Evolutionary conservation across 228 moss, liverwort and hornwort genomes (phyloP).

Genomic region (Sphagnum fallax): DNA sequence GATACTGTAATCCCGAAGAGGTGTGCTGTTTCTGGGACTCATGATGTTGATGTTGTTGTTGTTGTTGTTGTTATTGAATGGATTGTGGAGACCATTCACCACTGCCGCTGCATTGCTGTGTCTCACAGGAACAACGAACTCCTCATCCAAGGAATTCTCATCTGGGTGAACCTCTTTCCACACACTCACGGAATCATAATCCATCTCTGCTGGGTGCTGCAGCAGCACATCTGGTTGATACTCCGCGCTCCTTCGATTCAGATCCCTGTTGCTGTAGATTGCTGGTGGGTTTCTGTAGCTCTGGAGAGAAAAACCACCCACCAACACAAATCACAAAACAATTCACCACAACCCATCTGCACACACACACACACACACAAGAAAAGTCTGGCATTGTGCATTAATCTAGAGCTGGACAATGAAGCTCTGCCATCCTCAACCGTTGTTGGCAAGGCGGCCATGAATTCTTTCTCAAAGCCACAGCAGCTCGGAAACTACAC

Average conservation of each 20-base stretch:
- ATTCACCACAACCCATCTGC: too few relatives aligned
- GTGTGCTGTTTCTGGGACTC: slow-evolving; percentile 10
- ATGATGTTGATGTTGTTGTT: neutral
- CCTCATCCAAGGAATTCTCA: slow-evolving; percentile 15
- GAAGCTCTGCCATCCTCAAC: too few relatives aligned
- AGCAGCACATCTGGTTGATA: slow-evolving; percentile 5
- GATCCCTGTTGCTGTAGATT: slow-evolving; percentile 10
- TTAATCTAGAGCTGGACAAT: too few relatives aligned
- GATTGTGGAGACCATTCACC: slow-evolving; percentile 11
- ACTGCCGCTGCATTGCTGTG: slow-evolving; percentile 7
- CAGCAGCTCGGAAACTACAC: too few relatives aligned
- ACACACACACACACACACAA: too few relatives aligned
- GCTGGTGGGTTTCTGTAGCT: slow-evolving; percentile 5
- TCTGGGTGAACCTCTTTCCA: slow-evolving; percentile 41
- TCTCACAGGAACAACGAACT: neutral
- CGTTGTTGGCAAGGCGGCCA: too few relatives aligned
- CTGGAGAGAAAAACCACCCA: slow-evolving; percentile 16
- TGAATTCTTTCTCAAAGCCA: too few relatives aligned
- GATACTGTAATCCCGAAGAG: slow-evolving; percentile 5
- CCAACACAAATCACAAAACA: slow-evolving; percentile 5
- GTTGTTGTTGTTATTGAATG: slow-evolving; percentile 13
- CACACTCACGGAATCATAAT: slow-evolving; percentile 8
- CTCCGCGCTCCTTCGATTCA: slow-evolving; percentile 5
- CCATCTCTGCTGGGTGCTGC: slow-evolving; percentile 14
- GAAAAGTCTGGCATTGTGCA: too few relatives aligned